Evolutionary conservation across 2,329 filamentous ascomycete genomes (phyloP), one percentile per base, ranked within the genome.

Genomic region (Chaetomiaceae sp.): DNA sequence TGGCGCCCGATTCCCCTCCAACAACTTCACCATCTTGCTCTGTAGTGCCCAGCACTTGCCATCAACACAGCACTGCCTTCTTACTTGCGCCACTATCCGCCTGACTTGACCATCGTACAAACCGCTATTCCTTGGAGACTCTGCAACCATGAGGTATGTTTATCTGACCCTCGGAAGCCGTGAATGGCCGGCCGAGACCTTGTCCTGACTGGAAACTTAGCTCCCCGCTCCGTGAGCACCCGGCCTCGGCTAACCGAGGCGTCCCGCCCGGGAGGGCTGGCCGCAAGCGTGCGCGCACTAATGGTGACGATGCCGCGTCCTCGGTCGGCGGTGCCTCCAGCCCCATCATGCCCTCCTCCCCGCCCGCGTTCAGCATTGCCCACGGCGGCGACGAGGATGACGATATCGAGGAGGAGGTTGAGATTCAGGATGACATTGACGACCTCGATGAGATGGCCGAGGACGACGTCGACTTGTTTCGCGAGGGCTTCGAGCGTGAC

Each of bases 171-270:
- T 35, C 19, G 29, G 20, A 39, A 35, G n/a, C 27, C 3, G 29
- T 14, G 5, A n/a, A 11, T 32, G 29, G n/a, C n/a, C n/a, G n/a
- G n/a, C n/a, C 14, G 29, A n/a, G 14, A 14, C 27, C 29, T 14
- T 11, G 4, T 14, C 17, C 34, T 39, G n/a, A 48, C 35, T 11
- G 3, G 14, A n/a, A 29, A 14, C 17, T 40, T 35, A 94, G 87
- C 73, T 94, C 88, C 65, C 89, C 90, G 64, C 76, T 94, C 51
- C 83, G 84, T 66, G 76, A 82, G 58, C 88, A 83, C 68, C 84
- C 86, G 74, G 81, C 84, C 50, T 90, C 89, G 55, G 88, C 83
- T 59, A 95, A 95, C 68, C 81, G 88, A 57, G 87, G 88, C 43
- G 65, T 76, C 20, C 73, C 68, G 35, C 65, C 71, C 38, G 40